A percentile compares a stretch with the other conserved stretches of the same genome.
These are phyloP conservation scores for Solanum chacoense DNA, from an alignment of 305 asterid species.

Conservation along the genomic window DNA sequence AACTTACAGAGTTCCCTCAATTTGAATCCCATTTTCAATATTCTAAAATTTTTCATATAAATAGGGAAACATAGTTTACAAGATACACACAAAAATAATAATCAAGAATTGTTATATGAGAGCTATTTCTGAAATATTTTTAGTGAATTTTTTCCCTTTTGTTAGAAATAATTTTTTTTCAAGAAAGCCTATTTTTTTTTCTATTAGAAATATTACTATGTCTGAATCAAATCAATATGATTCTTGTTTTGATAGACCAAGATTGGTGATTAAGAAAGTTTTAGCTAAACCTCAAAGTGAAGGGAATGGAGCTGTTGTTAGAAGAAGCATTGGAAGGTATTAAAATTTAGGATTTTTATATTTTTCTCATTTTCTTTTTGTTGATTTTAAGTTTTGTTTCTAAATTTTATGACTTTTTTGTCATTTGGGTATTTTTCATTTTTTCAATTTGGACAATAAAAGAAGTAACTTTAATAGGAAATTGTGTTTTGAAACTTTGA, in stretches of 20 bases:
- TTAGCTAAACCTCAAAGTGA: conserved; percentile 73
- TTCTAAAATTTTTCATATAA: not conserved
- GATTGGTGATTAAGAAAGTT: conserved; percentile 57
- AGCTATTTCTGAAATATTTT: conserved; percentile 15
- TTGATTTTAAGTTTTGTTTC: not conserved
- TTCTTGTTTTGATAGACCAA: conserved; percentile 43
- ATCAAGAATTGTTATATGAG: conserved; percentile 26
- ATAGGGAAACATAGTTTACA: not conserved
- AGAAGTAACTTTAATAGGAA: not conserved
- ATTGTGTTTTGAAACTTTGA: not conserved
- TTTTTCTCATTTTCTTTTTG: not conserved
- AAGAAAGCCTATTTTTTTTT: not conserved
- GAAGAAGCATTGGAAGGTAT: conserved; percentile 92
- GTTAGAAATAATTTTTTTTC: not conserved
- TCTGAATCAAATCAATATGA: conserved; percentile 26
- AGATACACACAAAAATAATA: not conserved
- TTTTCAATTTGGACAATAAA: not conserved
- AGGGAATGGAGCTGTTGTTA: conserved; percentile 74
- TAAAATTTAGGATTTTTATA: not conserved
- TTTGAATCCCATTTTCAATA: not conserved
- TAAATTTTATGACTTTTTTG: not conserved
- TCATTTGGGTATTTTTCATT: not conserved
- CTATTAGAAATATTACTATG: conserved; percentile 30
- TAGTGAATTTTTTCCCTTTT: conserved; percentile 14
- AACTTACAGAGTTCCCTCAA: not conserved